Evolutionary conservation across 2,329 filamentous ascomycete genomes (phyloP), one percentile per base, ranked within the genome.

Genomic region (Colletotrichum sp.): DNA sequence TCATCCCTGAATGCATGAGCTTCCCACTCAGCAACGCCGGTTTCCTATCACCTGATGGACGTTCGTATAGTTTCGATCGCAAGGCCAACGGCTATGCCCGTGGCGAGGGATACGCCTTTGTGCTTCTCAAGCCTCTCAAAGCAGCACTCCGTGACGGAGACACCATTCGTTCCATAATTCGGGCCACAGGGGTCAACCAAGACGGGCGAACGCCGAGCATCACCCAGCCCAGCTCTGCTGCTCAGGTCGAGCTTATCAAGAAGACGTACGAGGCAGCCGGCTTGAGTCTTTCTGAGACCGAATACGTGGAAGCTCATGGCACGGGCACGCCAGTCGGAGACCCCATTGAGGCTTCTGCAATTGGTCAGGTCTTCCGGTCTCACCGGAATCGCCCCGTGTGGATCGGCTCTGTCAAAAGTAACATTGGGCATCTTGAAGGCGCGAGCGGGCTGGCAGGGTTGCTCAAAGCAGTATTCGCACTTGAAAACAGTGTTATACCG

Each of bases 1-100:
- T 91, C 18, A 88, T 87, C 0, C 89, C 89, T 0, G 88, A 88
- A 66, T 90, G 88, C 4, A 89, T 90, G 79, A 88, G 34, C 18
- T 34, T 90, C 82, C 88, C 88, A 4, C 90, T 90, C 87, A 88
- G 87, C 4, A 87, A 86, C 5, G 80, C 90, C 18, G 89, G 88
- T 71, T 90, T 91, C 67, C 82, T 91, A 0, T 88, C 88, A 38
- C 85, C 88, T 2, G 86, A 88, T 68, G 88, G 89, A 1, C 88
- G 85, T 68, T 88, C 84, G 30, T 88, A 87, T 76, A 89, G 89
- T 7, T 93, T 90, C 79, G 92, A 92, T 78, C 80, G 84, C 12
- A 85, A 86, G 5, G 92, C 90, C 16, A 89, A 91, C 74, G 93
- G 93, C 1, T 94, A 94, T 78, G 92, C 89, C 0, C 86, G 92